Conservation (phyloP, 2,329 filamentous ascomycete species). For the Alternaria angustiovoidea region DNA sequence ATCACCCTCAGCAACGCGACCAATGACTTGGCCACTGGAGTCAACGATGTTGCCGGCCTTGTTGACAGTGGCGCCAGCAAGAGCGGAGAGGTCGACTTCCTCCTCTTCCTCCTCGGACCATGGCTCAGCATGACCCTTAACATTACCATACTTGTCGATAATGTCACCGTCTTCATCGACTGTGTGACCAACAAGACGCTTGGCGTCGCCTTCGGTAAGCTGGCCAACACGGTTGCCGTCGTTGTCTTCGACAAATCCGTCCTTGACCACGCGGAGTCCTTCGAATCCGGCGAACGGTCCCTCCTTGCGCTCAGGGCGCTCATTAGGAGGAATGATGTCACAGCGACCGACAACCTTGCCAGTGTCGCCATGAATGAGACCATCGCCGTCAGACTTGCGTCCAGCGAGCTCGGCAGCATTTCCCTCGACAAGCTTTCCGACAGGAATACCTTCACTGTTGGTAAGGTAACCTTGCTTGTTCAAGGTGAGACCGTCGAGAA, state of each 20-base stretch:
- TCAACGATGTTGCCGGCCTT: constrained; percentile 70
- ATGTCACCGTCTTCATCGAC: constrained; percentile 87
- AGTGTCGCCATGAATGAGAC: constrained; percentile 64
- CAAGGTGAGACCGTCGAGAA: constrained; percentile 61
- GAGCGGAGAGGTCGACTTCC: constrained; percentile 64
- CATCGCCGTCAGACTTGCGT: constrained; percentile 63
- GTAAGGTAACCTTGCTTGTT: constrained; percentile 69
- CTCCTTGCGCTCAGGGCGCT: constrained; percentile 65
- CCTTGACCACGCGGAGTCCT: constrained; percentile 71
- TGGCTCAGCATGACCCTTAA: constrained; percentile 67
- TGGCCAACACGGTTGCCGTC: constrained; percentile 79
- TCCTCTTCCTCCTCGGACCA: constrained; percentile 60
- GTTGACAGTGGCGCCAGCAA: constrained; percentile 70
- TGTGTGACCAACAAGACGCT: constrained; percentile 73
- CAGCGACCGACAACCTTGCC: constrained; percentile 66
- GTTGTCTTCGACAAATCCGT: constrained; percentile 77
- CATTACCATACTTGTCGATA: constrained; percentile 75
- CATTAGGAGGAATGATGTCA: constrained; percentile 65
- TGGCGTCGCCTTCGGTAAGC: constrained; percentile 73
- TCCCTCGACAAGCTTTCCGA: constrained; percentile 65
- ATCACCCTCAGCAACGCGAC: constrained; percentile 66
- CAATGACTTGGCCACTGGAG: constrained; percentile 65
- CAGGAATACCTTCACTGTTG: constrained; percentile 60
- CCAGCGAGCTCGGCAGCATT: constrained; percentile 65
- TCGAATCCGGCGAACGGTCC: constrained; percentile 73